Conservation (phyloP, 129 eudicot genomes). For the Scalesia atractyloides region DNA sequence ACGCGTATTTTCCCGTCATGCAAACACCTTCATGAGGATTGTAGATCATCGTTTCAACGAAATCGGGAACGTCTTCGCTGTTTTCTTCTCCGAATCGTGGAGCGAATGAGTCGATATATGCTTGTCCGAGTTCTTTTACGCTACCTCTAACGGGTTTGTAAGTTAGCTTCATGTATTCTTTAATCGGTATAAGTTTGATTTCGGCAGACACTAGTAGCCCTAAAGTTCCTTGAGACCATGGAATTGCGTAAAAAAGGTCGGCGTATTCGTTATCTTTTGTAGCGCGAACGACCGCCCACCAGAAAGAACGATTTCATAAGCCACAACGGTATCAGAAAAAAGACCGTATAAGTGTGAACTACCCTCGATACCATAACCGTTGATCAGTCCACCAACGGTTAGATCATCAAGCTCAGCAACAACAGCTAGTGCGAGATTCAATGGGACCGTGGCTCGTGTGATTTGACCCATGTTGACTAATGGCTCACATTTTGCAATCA, state of each 20-base stretch:
- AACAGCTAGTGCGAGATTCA: conserved; percentile 91
- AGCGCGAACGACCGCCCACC: conserved; percentile 82
- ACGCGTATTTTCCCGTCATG: conserved; percentile 76
- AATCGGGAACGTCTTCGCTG: conserved; percentile 71
- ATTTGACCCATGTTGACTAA: conserved; percentile 97
- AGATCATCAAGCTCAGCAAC: conserved; percentile 98
- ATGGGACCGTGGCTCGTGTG: conserved; percentile 80
- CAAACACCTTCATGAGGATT: conserved; percentile 66
- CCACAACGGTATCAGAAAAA: conserved; percentile 88
- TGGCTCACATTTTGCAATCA: conserved; percentile 88
- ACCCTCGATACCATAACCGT: conserved; percentile 94
- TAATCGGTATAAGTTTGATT: conserved; percentile 82
- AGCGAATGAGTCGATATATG: conserved; percentile 70
- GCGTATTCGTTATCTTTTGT: conserved; percentile 86
- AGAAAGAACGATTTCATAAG: conserved; percentile 81
- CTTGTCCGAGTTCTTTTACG: conserved; percentile 71
- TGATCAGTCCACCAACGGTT: conserved; percentile 92
- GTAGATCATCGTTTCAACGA: conserved; percentile 82
- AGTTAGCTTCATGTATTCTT: conserved; percentile 85
- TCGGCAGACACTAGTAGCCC: conserved; percentile 95
- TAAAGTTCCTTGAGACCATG: conserved; percentile 97
- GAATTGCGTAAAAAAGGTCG: conserved; percentile 85
- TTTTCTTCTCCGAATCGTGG: conserved; percentile 85
- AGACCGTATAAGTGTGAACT: conserved; percentile 91
- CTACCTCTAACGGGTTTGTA: conserved; percentile 73